Conservation (phyloP, 306 rosid genomes). For the Ormosia emarginata region DNA sequence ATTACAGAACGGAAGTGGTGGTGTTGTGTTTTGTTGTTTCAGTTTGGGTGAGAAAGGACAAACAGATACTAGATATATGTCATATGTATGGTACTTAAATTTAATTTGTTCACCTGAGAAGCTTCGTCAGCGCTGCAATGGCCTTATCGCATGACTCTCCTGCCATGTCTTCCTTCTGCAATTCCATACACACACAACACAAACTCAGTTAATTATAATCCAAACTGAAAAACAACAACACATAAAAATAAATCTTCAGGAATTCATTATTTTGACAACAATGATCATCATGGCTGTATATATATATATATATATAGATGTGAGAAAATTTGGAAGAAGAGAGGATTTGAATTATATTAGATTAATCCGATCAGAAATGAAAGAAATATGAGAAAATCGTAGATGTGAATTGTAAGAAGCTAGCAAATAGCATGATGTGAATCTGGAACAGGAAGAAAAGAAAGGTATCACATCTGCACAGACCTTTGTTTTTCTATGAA, state of each 20-base stretch:
- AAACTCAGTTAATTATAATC: not conserved
- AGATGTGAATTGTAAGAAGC: not conserved
- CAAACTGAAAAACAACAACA: not conserved
- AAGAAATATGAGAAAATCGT: not conserved
- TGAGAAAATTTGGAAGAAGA: not conserved
- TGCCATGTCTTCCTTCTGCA: slow-evolving; percentile 74
- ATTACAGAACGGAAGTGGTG: not conserved
- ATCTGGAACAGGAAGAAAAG: not conserved
- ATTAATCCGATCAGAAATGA: not conserved
- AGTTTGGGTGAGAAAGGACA: not conserved
- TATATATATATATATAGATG: not conserved
- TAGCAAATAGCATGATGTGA: not conserved
- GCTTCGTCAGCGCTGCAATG: slow-evolving; percentile 65
- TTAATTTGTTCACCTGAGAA: slow-evolving; percentile 49
- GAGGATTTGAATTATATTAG: not conserved
- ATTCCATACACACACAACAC: not conserved
- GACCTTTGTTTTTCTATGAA: slow-evolving; percentile 5
- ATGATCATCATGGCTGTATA: not conserved
- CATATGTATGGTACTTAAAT: not conserved
- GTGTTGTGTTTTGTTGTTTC: not conserved
- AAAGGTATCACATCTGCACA: not conserved
- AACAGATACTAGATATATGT: not conserved
- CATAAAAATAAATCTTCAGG: not conserved
- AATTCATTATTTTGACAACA: not conserved
- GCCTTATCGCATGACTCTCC: slow-evolving; percentile 69